A percentile compares a stretch with the other conserved stretches of the same genome.
Evolutionary conservation across 768 basidiomycete genomes (phyloP).

Genomic region (Boletus vermiculosoides): DNA sequence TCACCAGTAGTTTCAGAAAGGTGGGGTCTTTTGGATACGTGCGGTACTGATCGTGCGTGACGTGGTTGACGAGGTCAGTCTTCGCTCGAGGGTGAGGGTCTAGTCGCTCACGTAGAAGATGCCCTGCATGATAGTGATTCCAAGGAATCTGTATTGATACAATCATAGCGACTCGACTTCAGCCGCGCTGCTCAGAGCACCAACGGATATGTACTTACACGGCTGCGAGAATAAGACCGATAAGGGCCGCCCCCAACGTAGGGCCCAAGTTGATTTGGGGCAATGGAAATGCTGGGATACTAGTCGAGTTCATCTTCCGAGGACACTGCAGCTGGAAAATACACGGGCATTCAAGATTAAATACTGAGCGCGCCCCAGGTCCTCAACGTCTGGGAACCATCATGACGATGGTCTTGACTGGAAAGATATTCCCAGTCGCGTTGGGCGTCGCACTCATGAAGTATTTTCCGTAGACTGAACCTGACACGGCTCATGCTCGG

Average conservation of each 20-base stretch:
- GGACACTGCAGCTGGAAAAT: not conserved
- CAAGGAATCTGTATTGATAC: not conserved
- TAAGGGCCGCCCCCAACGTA: not conserved
- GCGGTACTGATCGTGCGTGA: not conserved
- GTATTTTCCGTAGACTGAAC: too few relatives aligned
- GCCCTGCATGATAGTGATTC: not conserved
- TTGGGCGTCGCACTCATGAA: too few relatives aligned
- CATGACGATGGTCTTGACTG: not conserved
- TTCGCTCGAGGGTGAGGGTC: not conserved
- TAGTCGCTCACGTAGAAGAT: not conserved
- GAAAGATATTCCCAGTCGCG: too few relatives aligned
- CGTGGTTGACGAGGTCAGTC: not conserved
- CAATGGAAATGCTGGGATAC: too few relatives aligned
- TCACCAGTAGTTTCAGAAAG: not conserved
- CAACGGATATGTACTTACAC: not conserved
- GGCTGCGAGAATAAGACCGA: not conserved
- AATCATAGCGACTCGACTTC: not conserved
- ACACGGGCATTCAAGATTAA: not conserved
- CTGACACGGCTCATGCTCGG: too few relatives aligned
- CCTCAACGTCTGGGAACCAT: not conserved
- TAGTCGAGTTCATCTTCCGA: not conserved
- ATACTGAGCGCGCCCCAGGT: not conserved
- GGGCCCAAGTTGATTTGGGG: not conserved
- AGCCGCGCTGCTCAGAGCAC: not conserved
- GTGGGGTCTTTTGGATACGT: not conserved